These are phyloP conservation scores for Coffea humblotiana DNA, from an alignment of 305 asterid species.

Conservation along the genomic window DNA sequence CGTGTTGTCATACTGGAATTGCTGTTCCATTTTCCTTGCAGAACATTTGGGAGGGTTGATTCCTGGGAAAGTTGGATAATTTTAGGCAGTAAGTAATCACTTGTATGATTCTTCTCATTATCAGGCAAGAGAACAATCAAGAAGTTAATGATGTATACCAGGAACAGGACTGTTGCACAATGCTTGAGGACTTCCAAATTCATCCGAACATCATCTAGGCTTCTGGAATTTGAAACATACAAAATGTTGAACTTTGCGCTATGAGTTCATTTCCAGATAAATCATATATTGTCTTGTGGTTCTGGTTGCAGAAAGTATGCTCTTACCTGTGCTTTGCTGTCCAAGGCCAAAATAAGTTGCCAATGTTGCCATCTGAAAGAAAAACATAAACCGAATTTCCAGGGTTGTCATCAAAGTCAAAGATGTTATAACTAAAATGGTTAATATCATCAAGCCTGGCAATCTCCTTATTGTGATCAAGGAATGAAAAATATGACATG, in stretches of 20 bases:
- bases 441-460: neutral
- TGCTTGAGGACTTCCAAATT: constrained; percentile 91
- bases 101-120: neutral
- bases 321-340: constrained; percentile 88
- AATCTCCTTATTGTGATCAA: neutral
- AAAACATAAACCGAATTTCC: neutral
- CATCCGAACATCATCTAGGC: constrained; percentile 91
- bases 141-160: constrained; percentile 46
- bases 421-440: too few relatives aligned
- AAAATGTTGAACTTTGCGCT: neutral
- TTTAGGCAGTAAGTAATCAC: neutral
- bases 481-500: neutral
- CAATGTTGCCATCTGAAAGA: constrained; percentile 78
- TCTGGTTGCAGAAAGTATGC: neutral
- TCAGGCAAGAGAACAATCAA: neutral
- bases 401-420: neutral
- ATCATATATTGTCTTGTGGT: neutral
- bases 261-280: neutral
- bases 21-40: constrained; percentile 37
- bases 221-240: constrained; percentile 41
- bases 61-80: constrained; percentile 42
- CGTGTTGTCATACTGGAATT: constrained; percentile 59
- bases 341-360: constrained; percentile 93
- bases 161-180: constrained; percentile 85
- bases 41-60: constrained; percentile 65